Conservation (phyloP, 2,329 filamentous ascomycete species). For the Colletotrichum sansevieriae region DNA sequence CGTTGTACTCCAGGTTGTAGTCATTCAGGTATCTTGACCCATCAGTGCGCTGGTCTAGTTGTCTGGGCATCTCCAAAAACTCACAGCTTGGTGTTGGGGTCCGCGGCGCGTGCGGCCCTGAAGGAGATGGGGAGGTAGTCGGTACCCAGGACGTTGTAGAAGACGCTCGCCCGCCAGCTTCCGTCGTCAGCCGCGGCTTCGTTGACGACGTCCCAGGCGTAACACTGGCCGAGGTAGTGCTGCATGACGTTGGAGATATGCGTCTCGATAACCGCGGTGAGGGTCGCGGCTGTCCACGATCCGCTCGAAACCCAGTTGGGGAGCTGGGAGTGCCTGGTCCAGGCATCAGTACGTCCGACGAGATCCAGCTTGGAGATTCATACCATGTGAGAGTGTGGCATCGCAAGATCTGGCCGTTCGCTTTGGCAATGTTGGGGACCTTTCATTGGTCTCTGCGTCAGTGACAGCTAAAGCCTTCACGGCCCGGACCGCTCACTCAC, state of each 20-base stretch:
- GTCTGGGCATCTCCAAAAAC: not conserved
- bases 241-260: conserved; percentile 62
- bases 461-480: not conserved
- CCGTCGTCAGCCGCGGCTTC: conserved; percentile 61
- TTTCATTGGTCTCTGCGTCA: not conserved
- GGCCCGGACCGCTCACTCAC: conserved; percentile 8
- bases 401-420: conserved; percentile 65
- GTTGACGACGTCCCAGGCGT: conserved; percentile 66
- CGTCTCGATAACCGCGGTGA: conserved; percentile 59
- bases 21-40: conserved; percentile 66
- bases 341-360: conserved; percentile 7
- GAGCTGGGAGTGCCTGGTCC: conserved; percentile 43
- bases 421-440: conserved; percentile 61
- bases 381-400: conserved; percentile 73
- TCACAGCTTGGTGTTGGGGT: conserved; percentile 63
- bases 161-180: conserved; percentile 59
- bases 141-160: conserved; percentile 61
- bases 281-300: conserved; percentile 33
- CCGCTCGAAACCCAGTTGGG: conserved; percentile 44
- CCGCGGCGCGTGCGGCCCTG: conserved; percentile 58
- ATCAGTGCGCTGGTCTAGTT: not conserved
- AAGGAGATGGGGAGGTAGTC: conserved; percentile 66
- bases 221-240: conserved; percentile 61
- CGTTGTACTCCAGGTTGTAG: conserved; percentile 65
- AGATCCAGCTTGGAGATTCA: conserved; percentile 39